These are phyloP conservation scores for Erigeron philadelphicus DNA, from an alignment of 140 eudicot genomes.

Conservation along the genomic window DNA sequence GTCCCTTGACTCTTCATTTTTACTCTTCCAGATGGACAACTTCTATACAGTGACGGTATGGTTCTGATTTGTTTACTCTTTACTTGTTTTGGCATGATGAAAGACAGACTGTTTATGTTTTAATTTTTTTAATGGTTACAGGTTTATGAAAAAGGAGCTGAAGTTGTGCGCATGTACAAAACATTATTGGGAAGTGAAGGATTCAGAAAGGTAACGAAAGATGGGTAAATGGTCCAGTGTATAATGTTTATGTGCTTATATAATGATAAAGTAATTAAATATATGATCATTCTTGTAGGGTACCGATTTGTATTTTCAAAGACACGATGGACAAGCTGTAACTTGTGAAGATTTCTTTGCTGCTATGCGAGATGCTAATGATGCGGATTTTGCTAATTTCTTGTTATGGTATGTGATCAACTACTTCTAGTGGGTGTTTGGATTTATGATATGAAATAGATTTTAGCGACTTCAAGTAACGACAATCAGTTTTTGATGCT, in stretches of 20 bases:
- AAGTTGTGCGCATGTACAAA: slow-evolving; percentile 98
- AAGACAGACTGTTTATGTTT: slow-evolving; percentile 3
- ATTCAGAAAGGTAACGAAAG: slow-evolving; percentile 64
- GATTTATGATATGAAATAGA: background rate
- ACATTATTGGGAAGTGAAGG: slow-evolving; percentile 82
- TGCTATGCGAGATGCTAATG: slow-evolving; percentile 92
- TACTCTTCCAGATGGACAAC: slow-evolving; percentile 75
- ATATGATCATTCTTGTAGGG: slow-evolving; percentile 41
- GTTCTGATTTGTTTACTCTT: background rate
- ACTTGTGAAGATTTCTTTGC: slow-evolving; percentile 96
- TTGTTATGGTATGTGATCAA: slow-evolving; percentile 54
- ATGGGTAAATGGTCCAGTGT: background rate
- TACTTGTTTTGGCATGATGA: background rate
- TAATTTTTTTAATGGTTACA: slow-evolving; percentile 26
- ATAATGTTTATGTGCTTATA: slow-evolving; percentile 2
- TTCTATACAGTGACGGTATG: slow-evolving; percentile 94
- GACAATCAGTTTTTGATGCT: background rate
- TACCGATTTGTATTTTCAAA: slow-evolving; percentile 80
- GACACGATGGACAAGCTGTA: slow-evolving; percentile 98
- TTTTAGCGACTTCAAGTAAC: too few species aligned
- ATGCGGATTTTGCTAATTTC: slow-evolving; percentile 83
- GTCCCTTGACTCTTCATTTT: slow-evolving; percentile 12
- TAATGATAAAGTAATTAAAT: background rate
- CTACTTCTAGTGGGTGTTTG: slow-evolving; percentile 2
- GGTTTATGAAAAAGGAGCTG: slow-evolving; percentile 98